These are phyloP conservation scores for Amanita pallidorosea DNA, from an alignment of 768 basidiomycete genomes.

Conservation along the genomic window DNA sequence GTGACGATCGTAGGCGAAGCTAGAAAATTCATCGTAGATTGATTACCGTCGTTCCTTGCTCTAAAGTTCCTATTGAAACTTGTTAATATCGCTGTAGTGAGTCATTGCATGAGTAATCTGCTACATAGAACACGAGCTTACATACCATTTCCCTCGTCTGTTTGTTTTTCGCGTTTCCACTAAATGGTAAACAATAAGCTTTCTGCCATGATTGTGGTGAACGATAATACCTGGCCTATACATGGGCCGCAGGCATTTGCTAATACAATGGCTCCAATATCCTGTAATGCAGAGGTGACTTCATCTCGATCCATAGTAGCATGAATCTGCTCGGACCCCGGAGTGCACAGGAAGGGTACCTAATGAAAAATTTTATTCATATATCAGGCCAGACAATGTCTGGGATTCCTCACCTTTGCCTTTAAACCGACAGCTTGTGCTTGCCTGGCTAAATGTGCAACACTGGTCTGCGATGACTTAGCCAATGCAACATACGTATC, in stretches of 20 bases:
- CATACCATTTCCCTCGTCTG: conserved; percentile 83
- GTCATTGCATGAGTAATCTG: background rate
- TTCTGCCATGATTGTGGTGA: background rate
- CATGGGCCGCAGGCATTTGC: conserved; percentile 99
- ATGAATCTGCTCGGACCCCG: conserved; percentile 91
- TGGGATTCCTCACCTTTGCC: conserved; percentile 39
- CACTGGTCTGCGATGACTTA: conserved; percentile 54
- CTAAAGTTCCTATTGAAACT: conserved; percentile 91
- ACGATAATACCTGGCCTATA: conserved; percentile 69
- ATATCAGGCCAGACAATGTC: background rate
- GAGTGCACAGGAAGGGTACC: conserved; percentile 83
- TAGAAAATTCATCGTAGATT: conserved; percentile 93
- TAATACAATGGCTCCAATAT: conserved; percentile 88
- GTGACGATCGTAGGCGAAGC: conserved; percentile 96
- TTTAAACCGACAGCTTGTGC: conserved; percentile 76
- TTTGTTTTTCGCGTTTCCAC: conserved; percentile 90
- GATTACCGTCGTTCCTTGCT: conserved; percentile 94
- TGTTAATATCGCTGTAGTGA: conserved; percentile 72
- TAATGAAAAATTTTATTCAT: conserved; percentile 13
- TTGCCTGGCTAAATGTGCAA: conserved; percentile 84
- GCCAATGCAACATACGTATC: conserved; percentile 4
- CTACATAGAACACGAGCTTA: background rate
- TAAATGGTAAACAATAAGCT: conserved; percentile 17
- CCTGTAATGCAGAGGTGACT: conserved; percentile 69
- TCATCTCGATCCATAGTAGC: conserved; percentile 96